Evolutionary conservation across 2,329 filamentous ascomycete species (phyloP).

Genomic region (Trichoderma cornu-damae): DNA sequence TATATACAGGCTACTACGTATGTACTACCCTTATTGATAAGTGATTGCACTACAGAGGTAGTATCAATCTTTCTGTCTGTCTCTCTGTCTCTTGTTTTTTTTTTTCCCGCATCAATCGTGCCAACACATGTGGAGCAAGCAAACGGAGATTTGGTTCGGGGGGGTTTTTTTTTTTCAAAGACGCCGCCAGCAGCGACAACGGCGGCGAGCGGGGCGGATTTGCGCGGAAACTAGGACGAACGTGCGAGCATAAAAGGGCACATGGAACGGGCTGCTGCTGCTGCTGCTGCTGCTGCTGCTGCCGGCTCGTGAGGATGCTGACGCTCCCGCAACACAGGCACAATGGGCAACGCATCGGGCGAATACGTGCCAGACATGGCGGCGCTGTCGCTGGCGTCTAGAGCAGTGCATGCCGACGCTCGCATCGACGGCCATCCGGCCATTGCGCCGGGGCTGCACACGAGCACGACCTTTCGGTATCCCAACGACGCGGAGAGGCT

Average conservation of each 20-base stretch:
- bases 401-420: slow-evolving; percentile 79
- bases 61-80: too few relatives aligned
- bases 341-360: slow-evolving; percentile 2
- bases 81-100: too few relatives aligned
- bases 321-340: background rate
- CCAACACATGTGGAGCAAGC: too few relatives aligned
- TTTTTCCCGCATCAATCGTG: too few relatives aligned
- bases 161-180: background rate
- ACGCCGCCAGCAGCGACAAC: slow-evolving; percentile 15
- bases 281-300: background rate
- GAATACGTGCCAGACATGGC: slow-evolving; percentile 12
- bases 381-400: slow-evolving; percentile 54
- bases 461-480: slow-evolving; percentile 90
- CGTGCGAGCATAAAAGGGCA: background rate
- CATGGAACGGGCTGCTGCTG: background rate
- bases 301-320: background rate
- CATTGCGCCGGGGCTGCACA: slow-evolving; percentile 83
- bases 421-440: slow-evolving; percentile 67
- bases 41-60: too few relatives aligned
- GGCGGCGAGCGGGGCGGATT: slow-evolving; percentile 5
- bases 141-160: background rate
- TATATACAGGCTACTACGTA: too few relatives aligned
- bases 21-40: too few relatives aligned
- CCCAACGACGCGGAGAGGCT: slow-evolving; percentile 63
- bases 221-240: background rate